A percentile compares a stretch with the other conserved stretches of the same genome.
These are phyloP conservation scores for Suillus brevipes DNA, from an alignment of 768 basidiomycete genomes.

Conservation along the genomic window DNA sequence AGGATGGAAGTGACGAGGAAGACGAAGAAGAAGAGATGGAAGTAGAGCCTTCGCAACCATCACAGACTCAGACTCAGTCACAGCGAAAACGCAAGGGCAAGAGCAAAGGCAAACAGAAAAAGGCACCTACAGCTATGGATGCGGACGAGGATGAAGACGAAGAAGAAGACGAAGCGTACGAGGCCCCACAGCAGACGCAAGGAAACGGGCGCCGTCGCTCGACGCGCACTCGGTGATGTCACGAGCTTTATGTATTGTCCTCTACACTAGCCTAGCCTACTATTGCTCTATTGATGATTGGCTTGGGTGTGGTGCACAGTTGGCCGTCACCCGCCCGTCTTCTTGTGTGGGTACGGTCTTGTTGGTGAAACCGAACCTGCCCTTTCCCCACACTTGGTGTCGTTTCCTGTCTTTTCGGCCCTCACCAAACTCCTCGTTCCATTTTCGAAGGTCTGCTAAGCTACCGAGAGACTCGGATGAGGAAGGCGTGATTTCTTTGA, in stretches of 20 bases:
- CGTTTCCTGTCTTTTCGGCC: conserved; percentile 66
- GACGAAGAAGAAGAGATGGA: conserved; percentile 43
- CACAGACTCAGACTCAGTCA: conserved; percentile 20
- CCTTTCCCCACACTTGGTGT: conserved; percentile 83
- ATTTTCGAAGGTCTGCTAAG: conserved; percentile 74
- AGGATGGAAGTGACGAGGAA: conserved; percentile 38
- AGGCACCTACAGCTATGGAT: conserved; percentile 38
- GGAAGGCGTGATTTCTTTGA: conserved; percentile 88
- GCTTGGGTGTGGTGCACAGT: conserved; percentile 3
- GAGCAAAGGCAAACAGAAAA: conserved; percentile 26
- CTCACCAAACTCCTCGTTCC: conserved; percentile 95
- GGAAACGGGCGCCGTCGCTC: conserved; percentile 21
- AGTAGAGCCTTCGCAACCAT: conserved; percentile 33
- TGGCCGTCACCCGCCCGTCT: conserved; percentile 44
- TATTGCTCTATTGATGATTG: conserved; percentile 27
- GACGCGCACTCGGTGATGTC: conserved; percentile 19
- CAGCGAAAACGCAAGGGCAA: conserved; percentile 29
- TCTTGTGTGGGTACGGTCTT: conserved; percentile 36
- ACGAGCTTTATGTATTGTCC: conserved; percentile 16
- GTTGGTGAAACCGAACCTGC: conserved; percentile 81
- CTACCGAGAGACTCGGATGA: conserved; percentile 80
- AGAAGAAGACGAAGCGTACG: conserved; percentile 19
- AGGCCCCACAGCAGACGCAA: conserved; percentile 23
- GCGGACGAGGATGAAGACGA: conserved; percentile 45
- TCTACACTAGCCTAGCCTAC: conserved; percentile 10